Percentiles rank a stretch among this genome's conserved stretches.
phyloP scores from a whole-genome alignment of 2,329 filamentous ascomycete species.

The Fusarium secorum region DNA sequence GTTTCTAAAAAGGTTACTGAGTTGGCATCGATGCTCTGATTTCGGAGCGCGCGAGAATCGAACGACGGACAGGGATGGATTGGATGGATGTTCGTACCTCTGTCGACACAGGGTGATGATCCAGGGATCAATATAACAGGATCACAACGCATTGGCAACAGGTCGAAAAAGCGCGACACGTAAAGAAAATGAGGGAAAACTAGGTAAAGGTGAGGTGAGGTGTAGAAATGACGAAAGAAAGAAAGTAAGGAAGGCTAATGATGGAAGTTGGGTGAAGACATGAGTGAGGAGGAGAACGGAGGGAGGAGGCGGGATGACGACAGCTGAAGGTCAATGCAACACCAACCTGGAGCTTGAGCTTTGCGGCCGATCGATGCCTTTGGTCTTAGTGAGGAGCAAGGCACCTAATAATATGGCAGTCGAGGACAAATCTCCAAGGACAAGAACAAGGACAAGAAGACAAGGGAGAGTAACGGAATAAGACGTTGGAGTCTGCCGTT shows the following conservation, averaged over 20 bases:
- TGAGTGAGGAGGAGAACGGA: constrained; percentile 1
- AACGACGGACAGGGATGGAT: constrained; percentile 35
- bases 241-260: neutral
- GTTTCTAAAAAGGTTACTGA: constrained; percentile 1
- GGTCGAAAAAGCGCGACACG: neutral
- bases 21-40: constrained; percentile 19
- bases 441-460: neutral
- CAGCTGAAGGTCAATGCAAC: constrained; percentile 17
- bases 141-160: constrained; percentile 7
- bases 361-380: neutral
- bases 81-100: constrained; percentile 15
- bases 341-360: constrained; percentile 1
- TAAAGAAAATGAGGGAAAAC: neutral
- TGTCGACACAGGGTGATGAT: constrained; percentile 5
- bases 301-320: constrained; percentile 24
- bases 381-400: neutral
- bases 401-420: neutral
- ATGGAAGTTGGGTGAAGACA: neutral
- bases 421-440: neutral
- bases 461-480: constrained; percentile 8
- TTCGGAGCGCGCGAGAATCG: constrained; percentile 26
- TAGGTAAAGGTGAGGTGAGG: neutral
- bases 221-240: constrained; percentile 7
- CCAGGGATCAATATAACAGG: neutral
- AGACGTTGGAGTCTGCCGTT: constrained; percentile 15